Conservation (phyloP, 2,329 filamentous ascomycete species). For the Fusarium avenaceum region DNA sequence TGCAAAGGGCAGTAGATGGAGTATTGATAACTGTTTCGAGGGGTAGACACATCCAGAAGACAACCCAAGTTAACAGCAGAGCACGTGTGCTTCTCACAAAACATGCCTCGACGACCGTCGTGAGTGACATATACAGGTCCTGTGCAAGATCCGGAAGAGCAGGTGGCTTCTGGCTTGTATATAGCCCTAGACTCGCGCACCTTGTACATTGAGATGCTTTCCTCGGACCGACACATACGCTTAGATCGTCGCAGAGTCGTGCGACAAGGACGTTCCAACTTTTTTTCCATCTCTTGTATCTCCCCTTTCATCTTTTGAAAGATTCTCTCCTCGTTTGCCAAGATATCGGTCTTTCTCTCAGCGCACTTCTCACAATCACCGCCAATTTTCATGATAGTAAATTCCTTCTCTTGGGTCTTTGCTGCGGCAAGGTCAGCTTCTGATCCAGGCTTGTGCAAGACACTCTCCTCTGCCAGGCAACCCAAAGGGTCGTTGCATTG, state of each 20-base stretch:
- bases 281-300: background rate
- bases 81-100: conserved; percentile 42
- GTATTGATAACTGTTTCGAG: background rate
- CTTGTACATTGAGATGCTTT: background rate
- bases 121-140: background rate
- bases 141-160: conserved; percentile 21
- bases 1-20: conserved; percentile 28
- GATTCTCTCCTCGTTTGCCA: conserved; percentile 7
- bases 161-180: background rate
- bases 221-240: too few relatives aligned
- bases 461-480: background rate
- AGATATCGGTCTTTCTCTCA: background rate
- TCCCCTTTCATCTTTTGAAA: background rate
- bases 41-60: conserved; percentile 22
- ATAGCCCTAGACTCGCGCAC: background rate
- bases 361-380: conserved; percentile 14
- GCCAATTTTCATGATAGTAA: background rate
- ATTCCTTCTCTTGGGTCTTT: background rate
- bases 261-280: background rate
- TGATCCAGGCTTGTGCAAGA: background rate
- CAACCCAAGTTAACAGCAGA: conserved; percentile 29
- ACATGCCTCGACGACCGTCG: conserved; percentile 18
- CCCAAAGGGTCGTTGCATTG: conserved; percentile 15
- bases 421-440: background rate
- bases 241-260: too few relatives aligned